These are phyloP conservation scores for Platismatia glauca DNA, from an alignment of 495 filamentous ascomycete species.

Conservation along the genomic window DNA sequence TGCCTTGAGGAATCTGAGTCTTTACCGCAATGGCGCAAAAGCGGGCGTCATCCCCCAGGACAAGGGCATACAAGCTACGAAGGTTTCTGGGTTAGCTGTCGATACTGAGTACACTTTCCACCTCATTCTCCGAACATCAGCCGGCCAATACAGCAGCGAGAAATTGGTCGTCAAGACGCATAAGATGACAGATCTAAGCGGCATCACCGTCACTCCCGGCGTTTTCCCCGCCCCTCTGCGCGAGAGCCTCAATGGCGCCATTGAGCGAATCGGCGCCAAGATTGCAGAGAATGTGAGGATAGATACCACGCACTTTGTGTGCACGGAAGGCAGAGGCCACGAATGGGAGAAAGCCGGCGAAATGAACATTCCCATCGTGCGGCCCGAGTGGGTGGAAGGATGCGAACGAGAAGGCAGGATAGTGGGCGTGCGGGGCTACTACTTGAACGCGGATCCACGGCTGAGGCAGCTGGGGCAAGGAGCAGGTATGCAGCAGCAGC, in stretches of 20 bases:
- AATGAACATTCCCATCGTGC: slow-evolving; percentile 97
- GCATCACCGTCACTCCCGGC: slow-evolving; percentile 91
- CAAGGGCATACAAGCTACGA: slow-evolving; percentile 77
- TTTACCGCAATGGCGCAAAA: slow-evolving; percentile 94
- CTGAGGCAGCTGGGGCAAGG: slow-evolving; percentile 47
- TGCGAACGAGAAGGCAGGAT: slow-evolving; percentile 92
- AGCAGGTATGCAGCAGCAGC: slow-evolving; percentile 24
- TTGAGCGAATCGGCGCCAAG: slow-evolving; percentile 87
- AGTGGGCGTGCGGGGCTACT: slow-evolving; percentile 89
- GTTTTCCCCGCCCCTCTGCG: slow-evolving; percentile 66
- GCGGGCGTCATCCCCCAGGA: slow-evolving; percentile 87
- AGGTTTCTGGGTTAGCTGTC: slow-evolving; percentile 92
- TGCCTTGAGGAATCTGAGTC: slow-evolving; percentile 72
- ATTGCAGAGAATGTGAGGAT: slow-evolving; percentile 85
- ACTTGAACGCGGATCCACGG: slow-evolving; percentile 78
- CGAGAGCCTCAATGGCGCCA: slow-evolving; percentile 62
- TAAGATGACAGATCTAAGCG: slow-evolving; percentile 96
- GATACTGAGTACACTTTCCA: slow-evolving; percentile 96
- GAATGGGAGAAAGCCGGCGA: slow-evolving; percentile 93
- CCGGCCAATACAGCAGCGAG: slow-evolving; percentile 78
- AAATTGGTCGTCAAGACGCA: slow-evolving; percentile 82
- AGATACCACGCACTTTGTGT: slow-evolving; percentile 98
- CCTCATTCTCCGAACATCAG: slow-evolving; percentile 77
- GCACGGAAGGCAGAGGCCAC: slow-evolving; percentile 83
- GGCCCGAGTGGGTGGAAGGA: slow-evolving; percentile 92